A percentile compares a stretch with the other conserved stretches of the same genome.
Conservation (phyloP, 129 eudicot genomes). For the carrot (Daucus carota) region DH1_v3.0 NC_030382.2:40869001-40869500, state of each 20-base stretch:
- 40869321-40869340: constrained; percentile 50
- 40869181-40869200: constrained; percentile 49
- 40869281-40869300: constrained; percentile 56
- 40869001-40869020: background rate
- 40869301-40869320: constrained; percentile 40
- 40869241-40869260: constrained; percentile 53
- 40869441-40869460: constrained; percentile 39
- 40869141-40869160: background rate
- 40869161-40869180: background rate
- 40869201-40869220: constrained; percentile 68
- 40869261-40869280: constrained; percentile 50
- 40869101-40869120: background rate
- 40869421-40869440: constrained; percentile 62
- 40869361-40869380: constrained; percentile 38
- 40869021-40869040: background rate
- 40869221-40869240: constrained; percentile 64
- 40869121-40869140: background rate
- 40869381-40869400: constrained; percentile 29
- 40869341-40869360: constrained; percentile 66
- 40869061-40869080: background rate
- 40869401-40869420: constrained; percentile 41
- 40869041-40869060: background rate
- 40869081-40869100: background rate
- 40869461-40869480: background rate
- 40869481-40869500: background rate